These are phyloP conservation scores for Dissophora globulifera DNA, from an alignment of 192 early-diverging fungal genomes.

Conservation along the genomic window DNA sequence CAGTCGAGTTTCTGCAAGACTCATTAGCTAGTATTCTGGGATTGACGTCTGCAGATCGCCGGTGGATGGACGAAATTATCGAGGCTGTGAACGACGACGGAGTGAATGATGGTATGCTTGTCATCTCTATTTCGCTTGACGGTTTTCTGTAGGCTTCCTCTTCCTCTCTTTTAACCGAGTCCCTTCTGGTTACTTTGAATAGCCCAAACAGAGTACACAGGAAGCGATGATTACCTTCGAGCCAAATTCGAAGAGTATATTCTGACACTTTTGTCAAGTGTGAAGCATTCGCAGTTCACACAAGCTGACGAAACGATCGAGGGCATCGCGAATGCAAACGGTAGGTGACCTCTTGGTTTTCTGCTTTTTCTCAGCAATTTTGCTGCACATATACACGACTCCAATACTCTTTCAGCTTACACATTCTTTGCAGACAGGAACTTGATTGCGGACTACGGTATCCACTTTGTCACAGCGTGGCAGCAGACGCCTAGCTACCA, in stretches of 20 bases:
- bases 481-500: slow-evolving; percentile 71
- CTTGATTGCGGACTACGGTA: slow-evolving; percentile 72
- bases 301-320: slow-evolving; percentile 42
- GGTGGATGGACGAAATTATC: slow-evolving; percentile 83
- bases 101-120: slow-evolving; percentile 59
- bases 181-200: too few species aligned
- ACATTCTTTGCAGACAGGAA: slow-evolving; percentile 67
- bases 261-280: slow-evolving; percentile 70
- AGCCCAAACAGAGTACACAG: slow-evolving; percentile 73
- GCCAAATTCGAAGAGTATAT: slow-evolving; percentile 81
- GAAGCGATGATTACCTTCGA: slow-evolving; percentile 83
- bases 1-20: slow-evolving; percentile 75
- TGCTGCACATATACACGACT: neutral
- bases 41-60: slow-evolving; percentile 75
- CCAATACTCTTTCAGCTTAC: neutral
- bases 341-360: slow-evolving; percentile 6
- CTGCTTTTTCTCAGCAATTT: neutral
- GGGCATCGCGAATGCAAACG: slow-evolving; percentile 23
- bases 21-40: slow-evolving; percentile 61
- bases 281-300: slow-evolving; percentile 64
- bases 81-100: slow-evolving; percentile 71
- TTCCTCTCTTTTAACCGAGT: too few species aligned
- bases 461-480: slow-evolving; percentile 73
- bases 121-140: too few species aligned
- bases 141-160: too few species aligned